Percentiles rank a stretch among this genome's conserved stretches.
These are phyloP conservation scores for Lactifluus hygrophoroides DNA, from an alignment of 768 basidiomycete genomes.

Conservation along the genomic window DNA sequence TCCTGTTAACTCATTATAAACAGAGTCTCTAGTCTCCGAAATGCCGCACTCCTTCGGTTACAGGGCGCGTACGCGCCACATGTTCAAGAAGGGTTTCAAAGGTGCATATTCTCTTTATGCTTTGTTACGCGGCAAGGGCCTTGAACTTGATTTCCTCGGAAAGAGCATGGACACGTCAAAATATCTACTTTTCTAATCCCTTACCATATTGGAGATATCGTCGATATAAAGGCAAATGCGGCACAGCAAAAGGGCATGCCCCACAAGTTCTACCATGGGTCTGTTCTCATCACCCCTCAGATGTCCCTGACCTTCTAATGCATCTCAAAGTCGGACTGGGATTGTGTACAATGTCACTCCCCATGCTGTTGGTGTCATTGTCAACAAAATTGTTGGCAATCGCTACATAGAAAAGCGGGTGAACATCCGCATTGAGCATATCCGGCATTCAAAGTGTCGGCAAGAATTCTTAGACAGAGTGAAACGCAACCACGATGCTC, in stretches of 20 bases:
- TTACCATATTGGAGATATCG: conserved; percentile 96
- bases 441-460: conserved; percentile 93
- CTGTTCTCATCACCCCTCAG: conserved; percentile 29
- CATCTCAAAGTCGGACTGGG: conserved; percentile 72
- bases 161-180: conserved; percentile 85
- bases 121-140: background rate
- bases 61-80: conserved; percentile 99
- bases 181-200: conserved; percentile 88
- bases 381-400: conserved; percentile 98
- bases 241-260: conserved; percentile 99
- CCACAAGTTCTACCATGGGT: conserved; percentile 98
- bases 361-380: conserved; percentile 89
- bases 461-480: conserved; percentile 97
- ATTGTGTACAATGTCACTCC: conserved; percentile 98
- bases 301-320: background rate
- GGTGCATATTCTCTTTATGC: conserved; percentile 40
- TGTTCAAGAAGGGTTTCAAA: conserved; percentile 99
- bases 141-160: conserved; percentile 1
- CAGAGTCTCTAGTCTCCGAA: conserved; percentile 53
- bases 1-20: background rate
- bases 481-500: conserved; percentile 80
- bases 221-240: conserved; percentile 99
- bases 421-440: conserved; percentile 94
- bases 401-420: conserved; percentile 99
- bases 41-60: conserved; percentile 99